Conservation (phyloP, 306 rosid genomes). For the Carpinus viminea region DNA sequence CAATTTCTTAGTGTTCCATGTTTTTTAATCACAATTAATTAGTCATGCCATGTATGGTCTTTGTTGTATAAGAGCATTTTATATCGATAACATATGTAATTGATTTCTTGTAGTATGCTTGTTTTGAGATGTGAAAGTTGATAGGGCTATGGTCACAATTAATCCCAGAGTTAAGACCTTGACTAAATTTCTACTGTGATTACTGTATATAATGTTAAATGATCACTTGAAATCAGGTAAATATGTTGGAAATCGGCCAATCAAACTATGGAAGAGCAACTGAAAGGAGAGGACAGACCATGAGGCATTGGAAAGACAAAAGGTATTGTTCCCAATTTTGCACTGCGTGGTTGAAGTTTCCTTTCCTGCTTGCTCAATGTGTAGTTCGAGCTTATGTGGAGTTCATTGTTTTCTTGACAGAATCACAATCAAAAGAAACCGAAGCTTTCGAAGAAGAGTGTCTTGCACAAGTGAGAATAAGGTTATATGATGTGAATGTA, state of each 20-base stretch:
- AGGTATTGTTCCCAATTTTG: conserved; percentile 43
- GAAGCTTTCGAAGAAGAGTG: conserved; percentile 70
- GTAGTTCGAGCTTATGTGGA: neutral
- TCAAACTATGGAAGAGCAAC: conserved; percentile 91
- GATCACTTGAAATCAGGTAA: conserved; percentile 56
- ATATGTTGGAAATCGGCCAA: conserved; percentile 94
- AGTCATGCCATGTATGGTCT: neutral
- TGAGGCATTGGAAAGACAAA: conserved; percentile 73
- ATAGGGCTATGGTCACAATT: neutral
- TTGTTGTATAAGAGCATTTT: neutral
- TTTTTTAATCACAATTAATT: neutral
- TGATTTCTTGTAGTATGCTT: neutral
- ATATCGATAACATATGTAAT: neutral
- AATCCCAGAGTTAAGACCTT: no score
- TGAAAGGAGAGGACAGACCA: conserved; percentile 91
- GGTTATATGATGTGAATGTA: no score
- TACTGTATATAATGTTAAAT: neutral
- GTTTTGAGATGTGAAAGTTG: neutral
- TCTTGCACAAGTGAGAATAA: conserved; percentile 66
- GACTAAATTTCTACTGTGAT: neutral
- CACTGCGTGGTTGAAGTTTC: neutral
- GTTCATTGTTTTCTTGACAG: conserved; percentile 41
- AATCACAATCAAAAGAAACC: conserved; percentile 65
- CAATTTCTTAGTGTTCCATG: neutral
- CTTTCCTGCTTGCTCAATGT: neutral